Evolutionary conservation across 345 rosid genomes (phyloP).

Genomic region (Eucalyptus erythrocorys): DNA sequence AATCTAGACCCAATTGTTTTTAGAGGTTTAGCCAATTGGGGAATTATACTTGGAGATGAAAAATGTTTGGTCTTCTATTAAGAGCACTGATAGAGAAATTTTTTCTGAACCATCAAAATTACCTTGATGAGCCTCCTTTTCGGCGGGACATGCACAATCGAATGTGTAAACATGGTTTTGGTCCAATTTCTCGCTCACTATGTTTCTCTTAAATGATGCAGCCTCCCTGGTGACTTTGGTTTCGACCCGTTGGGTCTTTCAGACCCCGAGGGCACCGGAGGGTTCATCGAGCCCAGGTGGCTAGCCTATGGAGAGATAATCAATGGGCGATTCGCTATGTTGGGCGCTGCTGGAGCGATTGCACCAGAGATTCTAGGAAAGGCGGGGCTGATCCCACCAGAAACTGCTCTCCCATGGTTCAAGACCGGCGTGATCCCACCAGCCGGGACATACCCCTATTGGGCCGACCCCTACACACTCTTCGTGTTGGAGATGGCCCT

Average conservation of each 20-base stretch:
- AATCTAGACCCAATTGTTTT: background rate
- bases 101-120: background rate
- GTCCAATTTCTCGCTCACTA: background rate
- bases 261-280: conserved; percentile 95
- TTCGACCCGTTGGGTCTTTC: conserved; percentile 97
- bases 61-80: background rate
- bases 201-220: background rate
- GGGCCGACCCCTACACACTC: conserved; percentile 92
- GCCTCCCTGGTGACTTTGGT: conserved; percentile 93
- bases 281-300: conserved; percentile 96
- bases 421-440: conserved; percentile 95
- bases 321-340: conserved; percentile 83
- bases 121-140: background rate
- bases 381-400: conserved; percentile 68
- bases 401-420: conserved; percentile 97
- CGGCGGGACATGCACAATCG: background rate
- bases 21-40: background rate
- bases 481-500: conserved; percentile 91
- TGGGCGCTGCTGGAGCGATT: conserved; percentile 72
- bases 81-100: background rate
- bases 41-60: background rate
- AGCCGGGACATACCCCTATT: conserved; percentile 86
- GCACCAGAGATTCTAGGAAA: conserved; percentile 91
- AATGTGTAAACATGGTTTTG: background rate
- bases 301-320: conserved; percentile 87